phyloP scores from a whole-genome alignment of 2,329 filamentous ascomycete species.

The Rutstroemia sp. region DNA sequence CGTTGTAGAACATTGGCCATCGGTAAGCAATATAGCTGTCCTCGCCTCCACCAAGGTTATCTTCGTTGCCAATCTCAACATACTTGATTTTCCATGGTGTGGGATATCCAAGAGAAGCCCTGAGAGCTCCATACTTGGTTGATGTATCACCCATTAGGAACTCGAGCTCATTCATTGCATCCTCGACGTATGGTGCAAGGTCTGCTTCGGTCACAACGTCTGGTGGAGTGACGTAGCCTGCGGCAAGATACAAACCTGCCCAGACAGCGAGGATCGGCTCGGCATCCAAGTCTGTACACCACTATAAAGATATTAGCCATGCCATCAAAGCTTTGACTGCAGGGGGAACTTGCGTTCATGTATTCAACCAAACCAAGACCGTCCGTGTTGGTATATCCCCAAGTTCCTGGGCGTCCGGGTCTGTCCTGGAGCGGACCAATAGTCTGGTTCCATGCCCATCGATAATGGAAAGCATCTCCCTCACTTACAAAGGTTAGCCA shows the following conservation, averaged over 20 bases:
- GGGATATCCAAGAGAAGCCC: conserved; percentile 42
- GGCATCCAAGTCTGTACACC: conserved; percentile 41
- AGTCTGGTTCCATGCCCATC: conserved; percentile 34
- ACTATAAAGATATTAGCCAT: conserved; percentile 20
- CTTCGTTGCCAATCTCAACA: conserved; percentile 46
- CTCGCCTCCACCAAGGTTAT: conserved; percentile 37
- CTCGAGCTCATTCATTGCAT: conserved; percentile 44
- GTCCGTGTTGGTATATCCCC: conserved; percentile 37
- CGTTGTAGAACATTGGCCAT: conserved; percentile 41
- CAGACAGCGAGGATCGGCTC: conserved; percentile 41
- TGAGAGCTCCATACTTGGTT: conserved; percentile 39
- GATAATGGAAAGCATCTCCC: conserved; percentile 20
- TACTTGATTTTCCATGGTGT: conserved; percentile 43
- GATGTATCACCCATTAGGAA: conserved; percentile 40
- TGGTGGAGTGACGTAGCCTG: conserved; percentile 30
- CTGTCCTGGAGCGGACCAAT: conserved; percentile 34
- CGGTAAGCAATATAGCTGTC: conserved; percentile 33
- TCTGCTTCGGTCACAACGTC: conserved; percentile 35
- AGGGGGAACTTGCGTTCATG: conserved; percentile 26
- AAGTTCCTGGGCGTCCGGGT: conserved; percentile 34
- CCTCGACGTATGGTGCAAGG: conserved; percentile 39
- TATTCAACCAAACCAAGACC: conserved; percentile 46
- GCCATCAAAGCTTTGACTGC: neutral
- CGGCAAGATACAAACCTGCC: conserved; percentile 36
- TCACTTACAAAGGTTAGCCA: conserved; percentile 12